Percentiles rank a stretch among this genome's conserved stretches.
phyloP scores from a whole-genome alignment of 2,329 filamentous ascomycete genomes.

The Apiospora pterosperma region DNA sequence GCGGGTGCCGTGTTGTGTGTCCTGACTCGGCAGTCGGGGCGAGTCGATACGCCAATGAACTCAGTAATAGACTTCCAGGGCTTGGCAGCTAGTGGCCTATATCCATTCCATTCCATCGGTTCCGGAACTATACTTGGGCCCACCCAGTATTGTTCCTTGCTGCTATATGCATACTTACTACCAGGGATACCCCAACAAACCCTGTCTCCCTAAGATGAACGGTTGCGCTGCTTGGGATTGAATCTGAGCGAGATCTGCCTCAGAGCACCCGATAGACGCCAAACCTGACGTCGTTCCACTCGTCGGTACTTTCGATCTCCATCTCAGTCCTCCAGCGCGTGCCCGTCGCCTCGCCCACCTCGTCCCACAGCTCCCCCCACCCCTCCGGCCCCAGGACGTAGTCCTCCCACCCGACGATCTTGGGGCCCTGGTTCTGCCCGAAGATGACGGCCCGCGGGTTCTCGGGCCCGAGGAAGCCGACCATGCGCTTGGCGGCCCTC shows the following conservation, averaged over 20 bases:
- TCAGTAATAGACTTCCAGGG: neutral
- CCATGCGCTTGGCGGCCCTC: conserved; percentile 39
- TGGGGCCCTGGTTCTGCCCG: conserved; percentile 37
- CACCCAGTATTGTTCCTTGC: neutral
- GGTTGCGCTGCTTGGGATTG: no score
- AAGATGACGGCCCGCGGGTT: conserved; percentile 45
- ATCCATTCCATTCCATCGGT: neutral
- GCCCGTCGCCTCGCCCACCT: conserved; percentile 44
- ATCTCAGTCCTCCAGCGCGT: conserved; percentile 47
- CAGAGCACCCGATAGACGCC: neutral
- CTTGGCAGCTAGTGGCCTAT: neutral
- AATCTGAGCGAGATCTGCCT: neutral
- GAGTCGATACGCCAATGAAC: neutral
- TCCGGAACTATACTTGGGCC: neutral
- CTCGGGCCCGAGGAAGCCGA: conserved; percentile 41
- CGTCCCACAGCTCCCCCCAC: conserved; percentile 52
- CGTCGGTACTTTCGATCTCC: conserved; percentile 16
- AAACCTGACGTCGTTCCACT: neutral
- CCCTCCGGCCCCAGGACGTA: conserved; percentile 47
- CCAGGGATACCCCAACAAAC: no score
- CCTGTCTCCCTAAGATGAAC: no score
- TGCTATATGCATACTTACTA: neutral
- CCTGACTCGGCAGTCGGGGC: neutral
- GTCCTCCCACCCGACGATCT: conserved; percentile 36
- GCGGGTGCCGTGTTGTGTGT: neutral